Evolutionary conservation across 306 rosid genomes (phyloP).

Genomic region (Dicorynia guianensis): DNA sequence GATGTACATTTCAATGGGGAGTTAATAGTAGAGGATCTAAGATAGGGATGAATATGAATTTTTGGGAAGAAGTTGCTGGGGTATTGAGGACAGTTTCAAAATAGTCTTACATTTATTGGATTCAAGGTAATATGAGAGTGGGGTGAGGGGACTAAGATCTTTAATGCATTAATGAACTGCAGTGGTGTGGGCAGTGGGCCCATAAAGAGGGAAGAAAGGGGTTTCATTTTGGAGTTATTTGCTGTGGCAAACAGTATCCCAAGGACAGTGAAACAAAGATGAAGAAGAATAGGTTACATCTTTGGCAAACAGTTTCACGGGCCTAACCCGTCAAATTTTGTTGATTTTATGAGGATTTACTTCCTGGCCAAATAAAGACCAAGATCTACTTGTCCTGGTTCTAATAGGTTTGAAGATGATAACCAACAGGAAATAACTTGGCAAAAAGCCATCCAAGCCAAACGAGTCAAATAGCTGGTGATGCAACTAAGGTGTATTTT

Average conservation of each 20-base stretch:
- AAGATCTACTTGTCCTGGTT: not conserved
- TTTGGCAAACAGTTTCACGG: constrained; percentile 1
- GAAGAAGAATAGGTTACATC: not conserved
- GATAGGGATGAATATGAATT: not conserved
- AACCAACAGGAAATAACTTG: not conserved
- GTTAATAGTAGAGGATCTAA: not conserved
- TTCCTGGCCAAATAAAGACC: not conserved
- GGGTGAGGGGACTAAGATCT: constrained; percentile 1
- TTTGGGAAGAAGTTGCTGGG: not conserved
- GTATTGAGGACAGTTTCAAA: not conserved
- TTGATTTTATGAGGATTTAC: not conserved
- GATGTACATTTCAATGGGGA: not conserved
- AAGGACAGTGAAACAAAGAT: constrained; percentile 14
- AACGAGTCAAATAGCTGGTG: not conserved
- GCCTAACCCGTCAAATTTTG: not conserved
- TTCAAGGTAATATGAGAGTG: constrained; percentile 1
- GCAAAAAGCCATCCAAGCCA: not conserved
- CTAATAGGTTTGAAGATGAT: not conserved
- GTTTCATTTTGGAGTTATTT: constrained; percentile 10
- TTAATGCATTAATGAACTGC: constrained; percentile 2
- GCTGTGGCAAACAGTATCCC: not conserved
- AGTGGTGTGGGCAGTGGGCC: constrained; percentile 1
- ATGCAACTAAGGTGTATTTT: not conserved
- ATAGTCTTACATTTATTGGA: constrained; percentile 2
- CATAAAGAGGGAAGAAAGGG: not conserved